These are phyloP conservation scores for Cladosporium sp. DNA, from an alignment of 2,329 filamentous ascomycete species.

Conservation along the genomic window DNA sequence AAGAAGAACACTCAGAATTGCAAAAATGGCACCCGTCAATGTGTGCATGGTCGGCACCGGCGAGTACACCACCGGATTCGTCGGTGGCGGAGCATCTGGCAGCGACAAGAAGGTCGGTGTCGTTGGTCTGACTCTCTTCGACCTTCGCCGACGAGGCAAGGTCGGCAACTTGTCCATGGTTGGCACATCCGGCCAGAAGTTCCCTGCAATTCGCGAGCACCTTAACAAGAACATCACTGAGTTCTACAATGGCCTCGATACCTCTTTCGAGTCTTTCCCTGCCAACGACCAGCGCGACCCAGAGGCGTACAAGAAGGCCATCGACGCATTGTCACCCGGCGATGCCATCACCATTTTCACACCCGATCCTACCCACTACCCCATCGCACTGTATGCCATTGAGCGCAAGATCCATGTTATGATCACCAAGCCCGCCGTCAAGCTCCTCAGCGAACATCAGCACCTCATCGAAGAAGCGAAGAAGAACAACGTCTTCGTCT, in stretches of 20 bases:
- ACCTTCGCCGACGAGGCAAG: conserved; percentile 84
- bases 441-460: conserved; percentile 78
- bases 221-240: conserved; percentile 83
- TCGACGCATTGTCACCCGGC: conserved; percentile 77
- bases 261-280: conserved; percentile 80
- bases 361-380: conserved; percentile 87
- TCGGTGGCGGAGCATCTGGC: conserved; percentile 76
- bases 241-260: conserved; percentile 87
- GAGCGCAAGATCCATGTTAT: conserved; percentile 85
- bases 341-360: conserved; percentile 97
- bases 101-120: conserved; percentile 98
- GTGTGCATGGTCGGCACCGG: conserved; percentile 74
- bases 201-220: conserved; percentile 86
- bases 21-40: conserved; percentile 51
- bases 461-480: conserved; percentile 71
- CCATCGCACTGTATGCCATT: conserved; percentile 89
- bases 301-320: conserved; percentile 84
- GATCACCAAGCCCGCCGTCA: conserved; percentile 91
- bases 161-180: conserved; percentile 86
- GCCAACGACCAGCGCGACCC: conserved; percentile 72
- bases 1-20: not conserved
- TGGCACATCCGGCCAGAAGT: conserved; percentile 85
- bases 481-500: conserved; percentile 81
- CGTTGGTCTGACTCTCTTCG: conserved; percentile 85
- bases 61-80: conserved; percentile 95